phyloP scores from a whole-genome alignment of 2,329 filamentous ascomycete genomes.

The Emydomyces testavorans region DNA sequence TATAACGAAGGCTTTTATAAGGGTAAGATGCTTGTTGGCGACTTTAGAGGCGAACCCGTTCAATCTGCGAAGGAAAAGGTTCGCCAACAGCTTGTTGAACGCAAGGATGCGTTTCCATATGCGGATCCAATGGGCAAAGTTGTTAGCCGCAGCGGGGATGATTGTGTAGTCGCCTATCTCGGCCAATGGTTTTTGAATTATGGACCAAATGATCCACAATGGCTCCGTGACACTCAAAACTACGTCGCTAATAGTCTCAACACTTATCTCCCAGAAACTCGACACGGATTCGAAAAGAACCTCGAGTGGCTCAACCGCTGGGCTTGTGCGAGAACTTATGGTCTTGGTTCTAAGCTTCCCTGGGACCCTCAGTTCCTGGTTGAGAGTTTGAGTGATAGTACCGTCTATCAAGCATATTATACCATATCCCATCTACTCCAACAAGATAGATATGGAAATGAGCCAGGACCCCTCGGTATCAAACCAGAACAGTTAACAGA shows the following conservation, averaged over 20 bases:
- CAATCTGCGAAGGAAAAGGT: conserved; percentile 80
- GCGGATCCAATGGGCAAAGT: conserved; percentile 87
- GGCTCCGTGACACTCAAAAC: conserved; percentile 64
- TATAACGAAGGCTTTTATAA: conserved; percentile 98
- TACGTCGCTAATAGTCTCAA: conserved; percentile 65
- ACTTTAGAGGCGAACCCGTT: conserved; percentile 78
- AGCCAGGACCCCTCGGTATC: conserved; percentile 56
- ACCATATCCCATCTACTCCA: conserved; percentile 56
- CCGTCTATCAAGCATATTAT: conserved; percentile 64
- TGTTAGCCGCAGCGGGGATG: conserved; percentile 76
- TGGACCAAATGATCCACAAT: conserved; percentile 66
- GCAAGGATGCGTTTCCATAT: conserved; percentile 74
- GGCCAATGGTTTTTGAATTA: conserved; percentile 99
- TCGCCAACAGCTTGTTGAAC: conserved; percentile 61
- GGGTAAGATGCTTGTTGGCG: conserved; percentile 75
- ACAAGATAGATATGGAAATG: conserved; percentile 72
- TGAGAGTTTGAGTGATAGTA: conserved; percentile 82
- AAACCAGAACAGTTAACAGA: conserved; percentile 80
- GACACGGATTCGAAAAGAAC: conserved; percentile 70
- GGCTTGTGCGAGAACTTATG: conserved; percentile 86
- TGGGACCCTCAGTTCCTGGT: conserved; percentile 89
- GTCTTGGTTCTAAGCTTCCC: conserved; percentile 83
- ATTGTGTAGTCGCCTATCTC: conserved; percentile 83
- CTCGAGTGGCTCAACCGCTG: conserved; percentile 90
- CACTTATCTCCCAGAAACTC: conserved; percentile 66